These are phyloP conservation scores for Trichoderma sp. DNA, from an alignment of 2,329 filamentous ascomycete species.

Conservation along the genomic window DNA sequence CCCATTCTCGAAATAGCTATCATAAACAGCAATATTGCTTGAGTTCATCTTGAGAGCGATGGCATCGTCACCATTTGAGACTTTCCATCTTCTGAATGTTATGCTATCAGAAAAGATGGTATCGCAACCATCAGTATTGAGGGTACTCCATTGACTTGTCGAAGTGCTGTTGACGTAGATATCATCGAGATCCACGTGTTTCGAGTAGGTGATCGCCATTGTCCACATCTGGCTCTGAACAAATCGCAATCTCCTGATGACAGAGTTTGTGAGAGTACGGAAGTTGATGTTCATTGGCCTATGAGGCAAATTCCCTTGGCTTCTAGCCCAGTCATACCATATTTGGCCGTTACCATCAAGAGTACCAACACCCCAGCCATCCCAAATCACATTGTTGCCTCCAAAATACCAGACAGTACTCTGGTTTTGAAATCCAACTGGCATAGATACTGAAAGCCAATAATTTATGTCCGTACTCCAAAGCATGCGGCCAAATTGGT, in stretches of 20 bases:
- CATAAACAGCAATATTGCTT: constrained; percentile 50
- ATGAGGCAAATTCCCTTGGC: constrained; percentile 43
- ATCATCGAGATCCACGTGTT: constrained; percentile 45
- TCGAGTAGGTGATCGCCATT: constrained; percentile 50
- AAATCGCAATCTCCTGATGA: constrained; percentile 48
- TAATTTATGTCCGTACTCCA: constrained; percentile 48
- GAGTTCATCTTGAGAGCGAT: constrained; percentile 55
- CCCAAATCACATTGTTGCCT: constrained; percentile 47
- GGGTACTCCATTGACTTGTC: constrained; percentile 30
- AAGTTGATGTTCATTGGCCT: constrained; percentile 52
- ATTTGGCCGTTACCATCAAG: constrained; percentile 58
- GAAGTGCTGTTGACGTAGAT: constrained; percentile 53
- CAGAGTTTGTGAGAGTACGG: constrained; percentile 43
- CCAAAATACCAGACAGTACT: constrained; percentile 54
- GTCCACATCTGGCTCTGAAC: constrained; percentile 61
- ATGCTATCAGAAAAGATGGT: constrained; percentile 53
- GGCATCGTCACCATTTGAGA: constrained; percentile 52
- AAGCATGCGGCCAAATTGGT: constrained; percentile 38
- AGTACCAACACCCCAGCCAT: constrained; percentile 50
- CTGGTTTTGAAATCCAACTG: constrained; percentile 54
- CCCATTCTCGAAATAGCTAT: constrained; percentile 48
- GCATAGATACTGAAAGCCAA: constrained; percentile 50
- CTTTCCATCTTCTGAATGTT: constrained; percentile 47
- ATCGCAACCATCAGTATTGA: constrained; percentile 46
- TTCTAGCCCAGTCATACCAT: constrained; percentile 53